A percentile compares a stretch with the other conserved stretches of the same genome.
phyloP scores from a whole-genome alignment of 768 basidiomycete genomes.

The Boletellus ananas region DNA sequence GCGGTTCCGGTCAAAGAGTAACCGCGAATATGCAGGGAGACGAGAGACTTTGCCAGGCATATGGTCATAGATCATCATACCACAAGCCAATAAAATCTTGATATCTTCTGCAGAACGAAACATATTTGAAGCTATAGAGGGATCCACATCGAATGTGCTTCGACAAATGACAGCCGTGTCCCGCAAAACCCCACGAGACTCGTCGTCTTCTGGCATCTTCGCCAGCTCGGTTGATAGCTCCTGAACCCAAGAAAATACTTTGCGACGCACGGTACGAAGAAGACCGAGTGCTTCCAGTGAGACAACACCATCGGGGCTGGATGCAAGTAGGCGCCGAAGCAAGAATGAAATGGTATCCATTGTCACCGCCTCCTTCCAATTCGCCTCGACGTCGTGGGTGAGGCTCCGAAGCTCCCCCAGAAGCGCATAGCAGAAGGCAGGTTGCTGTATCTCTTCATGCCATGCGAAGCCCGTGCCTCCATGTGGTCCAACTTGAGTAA shows the following conservation, averaged over 20 bases:
- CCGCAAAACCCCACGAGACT: slow-evolving; percentile 4
- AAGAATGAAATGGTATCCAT: slow-evolving; percentile 34
- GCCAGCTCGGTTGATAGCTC: slow-evolving; percentile 24
- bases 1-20: slow-evolving; percentile 31
- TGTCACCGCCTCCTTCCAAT: slow-evolving; percentile 37
- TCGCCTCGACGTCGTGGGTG: slow-evolving; percentile 31
- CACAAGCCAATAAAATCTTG: slow-evolving; percentile 30
- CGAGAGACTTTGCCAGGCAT: slow-evolving; percentile 11
- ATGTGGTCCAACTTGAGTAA: slow-evolving; percentile 38
- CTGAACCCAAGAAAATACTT: slow-evolving; percentile 34
- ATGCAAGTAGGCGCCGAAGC: slow-evolving; percentile 33
- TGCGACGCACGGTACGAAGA: slow-evolving; percentile 30
- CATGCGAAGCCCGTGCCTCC: slow-evolving; percentile 26
- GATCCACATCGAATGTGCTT: slow-evolving; percentile 29
- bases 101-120: slow-evolving; percentile 26
- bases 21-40: slow-evolving; percentile 10
- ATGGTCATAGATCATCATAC: slow-evolving; percentile 32
- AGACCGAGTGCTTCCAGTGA: slow-evolving; percentile 19
- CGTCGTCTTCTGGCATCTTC: not conserved
- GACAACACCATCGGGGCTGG: slow-evolving; percentile 11
- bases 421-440: slow-evolving; percentile 33
- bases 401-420: slow-evolving; percentile 33
- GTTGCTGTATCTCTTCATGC: slow-evolving; percentile 35
- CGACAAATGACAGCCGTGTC: slow-evolving; percentile 21
- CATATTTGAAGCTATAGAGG: not conserved